Evolutionary conservation across 257 asterid species (phyloP), one percentile per base, ranked within the genome.

Genomic region (Scutellaria barbata): DNA sequence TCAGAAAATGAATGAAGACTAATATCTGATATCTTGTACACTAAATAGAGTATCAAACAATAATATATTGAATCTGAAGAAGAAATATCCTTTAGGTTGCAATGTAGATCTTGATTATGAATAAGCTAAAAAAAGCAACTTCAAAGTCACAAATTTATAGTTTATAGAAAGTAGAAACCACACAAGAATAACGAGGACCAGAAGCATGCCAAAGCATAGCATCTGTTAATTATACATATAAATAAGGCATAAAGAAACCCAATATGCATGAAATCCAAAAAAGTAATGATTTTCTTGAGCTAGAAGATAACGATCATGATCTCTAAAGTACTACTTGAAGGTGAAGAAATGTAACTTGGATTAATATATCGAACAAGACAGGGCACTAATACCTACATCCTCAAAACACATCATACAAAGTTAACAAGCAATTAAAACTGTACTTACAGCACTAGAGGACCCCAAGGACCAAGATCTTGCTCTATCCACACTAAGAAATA

Each of bases 401-500:
- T 22, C 22, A 41, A 25, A 22, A 8, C 20, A 50, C n/a, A 68
- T 66, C 10, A 25, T 8, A 66, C 8, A 56, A 8, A 52, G 37
- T 50, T 51, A 9, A 17, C 42, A 22, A 65, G 43, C 41, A 69
- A n/a, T 63, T 51, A 62, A 63, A 71, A 66, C 13, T 56, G 70
- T 47, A 89, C 97, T 85, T 87, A 94, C 99, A 94, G 77, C 71
- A 77, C 96, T 48, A 92, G 78, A 81, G 98, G 98, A 81, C 96
- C 98, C 96, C 98, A 92, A 72, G 91, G 88, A 75, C 98, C 98
- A 76, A 92, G 98, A 85, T 92, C 92, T 68, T 83, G 81, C 30
- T 92, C 88, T 53, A 92, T 78, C 98, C 98, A 92, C 69, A 76
- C 37, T 77, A 92, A 80, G 83, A 92, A 92, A 66, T 90, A 84